A percentile compares a stretch with the other conserved stretches of the same genome.
phyloP scores from a whole-genome alignment of 352 stramenopile genomes.

The Globisporangium nodosum region DNA sequence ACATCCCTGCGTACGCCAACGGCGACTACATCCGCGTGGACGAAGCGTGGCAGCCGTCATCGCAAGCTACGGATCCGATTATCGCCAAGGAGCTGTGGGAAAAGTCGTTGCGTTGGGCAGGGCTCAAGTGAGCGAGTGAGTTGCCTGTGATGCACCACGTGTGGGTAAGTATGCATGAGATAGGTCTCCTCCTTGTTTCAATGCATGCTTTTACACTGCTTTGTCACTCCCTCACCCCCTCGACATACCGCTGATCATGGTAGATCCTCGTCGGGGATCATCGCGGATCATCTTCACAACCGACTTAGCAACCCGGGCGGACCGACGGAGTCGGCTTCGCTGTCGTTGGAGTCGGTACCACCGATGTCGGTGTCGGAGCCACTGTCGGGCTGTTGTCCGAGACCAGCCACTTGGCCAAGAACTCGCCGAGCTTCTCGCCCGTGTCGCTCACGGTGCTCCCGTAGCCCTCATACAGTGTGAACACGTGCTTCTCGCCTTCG shows the following conservation, averaged over 20 bases:
- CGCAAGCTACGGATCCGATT: slow-evolving; percentile 11
- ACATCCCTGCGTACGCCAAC: slow-evolving; percentile 5
- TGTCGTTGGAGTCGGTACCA: background rate
- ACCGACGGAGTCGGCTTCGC: slow-evolving; percentile 1
- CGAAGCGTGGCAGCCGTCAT: slow-evolving; percentile 14
- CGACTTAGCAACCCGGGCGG: slow-evolving; percentile 1
- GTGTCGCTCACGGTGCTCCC: slow-evolving; percentile 1
- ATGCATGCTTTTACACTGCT: too few relatives aligned
- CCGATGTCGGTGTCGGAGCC: background rate
- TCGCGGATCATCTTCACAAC: background rate
- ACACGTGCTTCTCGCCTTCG: slow-evolving; percentile 24
- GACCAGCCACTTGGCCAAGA: slow-evolving; percentile 4
- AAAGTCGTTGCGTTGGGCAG: slow-evolving; percentile 14
- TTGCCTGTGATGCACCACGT: too few relatives aligned
- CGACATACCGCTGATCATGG: too few relatives aligned
- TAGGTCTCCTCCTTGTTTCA: too few relatives aligned
- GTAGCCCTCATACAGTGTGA: slow-evolving; percentile 13
- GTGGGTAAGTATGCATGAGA: too few relatives aligned
- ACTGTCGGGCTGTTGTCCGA: background rate
- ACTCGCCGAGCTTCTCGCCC: slow-evolving; percentile 2
- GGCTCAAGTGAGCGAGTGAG: background rate
- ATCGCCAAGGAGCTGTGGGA: slow-evolving; percentile 24
- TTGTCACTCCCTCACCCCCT: too few relatives aligned
- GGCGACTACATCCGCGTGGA: slow-evolving; percentile 25
- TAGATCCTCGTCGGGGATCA: background rate